Percentiles rank a stretch among this genome's conserved stretches.
Conservation (phyloP, 2,329 filamentous ascomycete species). For the Mariannaea elegans region DNA sequence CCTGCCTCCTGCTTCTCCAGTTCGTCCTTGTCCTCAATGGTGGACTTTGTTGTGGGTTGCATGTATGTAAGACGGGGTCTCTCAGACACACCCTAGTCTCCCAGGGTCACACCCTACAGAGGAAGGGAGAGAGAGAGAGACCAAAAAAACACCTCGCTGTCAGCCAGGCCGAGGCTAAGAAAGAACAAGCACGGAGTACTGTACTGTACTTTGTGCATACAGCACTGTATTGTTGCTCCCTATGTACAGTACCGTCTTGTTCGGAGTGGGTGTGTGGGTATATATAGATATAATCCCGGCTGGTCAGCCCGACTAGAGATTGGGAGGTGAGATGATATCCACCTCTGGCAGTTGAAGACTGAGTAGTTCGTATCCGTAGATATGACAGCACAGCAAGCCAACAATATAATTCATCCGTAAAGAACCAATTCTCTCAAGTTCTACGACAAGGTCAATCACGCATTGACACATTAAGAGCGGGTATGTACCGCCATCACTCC, state of each 20-base stretch:
- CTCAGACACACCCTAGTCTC: slow-evolving; percentile 7
- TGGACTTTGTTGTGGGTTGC: not conserved
- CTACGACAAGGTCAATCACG: too few relatives aligned
- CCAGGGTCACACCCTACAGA: slow-evolving; percentile 7
- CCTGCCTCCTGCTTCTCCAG: not conserved
- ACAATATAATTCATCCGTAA: too few relatives aligned
- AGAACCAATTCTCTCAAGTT: too few relatives aligned
- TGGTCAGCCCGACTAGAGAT: not conserved
- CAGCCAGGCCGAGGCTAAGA: not conserved
- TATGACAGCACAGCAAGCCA: too few relatives aligned
- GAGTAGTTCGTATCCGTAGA: too few relatives aligned
- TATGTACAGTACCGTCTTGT: not conserved
- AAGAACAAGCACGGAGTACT: too few relatives aligned
- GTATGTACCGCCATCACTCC: too few relatives aligned
- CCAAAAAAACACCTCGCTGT: not conserved
- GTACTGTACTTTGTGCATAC: too few relatives aligned
- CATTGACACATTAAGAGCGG: too few relatives aligned
- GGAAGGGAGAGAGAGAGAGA: not conserved
- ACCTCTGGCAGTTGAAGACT: too few relatives aligned
- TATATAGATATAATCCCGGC: not conserved
- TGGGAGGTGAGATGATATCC: too few relatives aligned
- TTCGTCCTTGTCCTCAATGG: not conserved
- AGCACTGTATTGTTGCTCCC: too few relatives aligned
- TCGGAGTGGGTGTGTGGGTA: not conserved
- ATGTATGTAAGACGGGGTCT: slow-evolving; percentile 18